Percentiles rank a stretch among this genome's conserved stretches.
phyloP scores from a whole-genome alignment of 2,329 filamentous ascomycete genomes.

The Fusarium subglutinans region DNA sequence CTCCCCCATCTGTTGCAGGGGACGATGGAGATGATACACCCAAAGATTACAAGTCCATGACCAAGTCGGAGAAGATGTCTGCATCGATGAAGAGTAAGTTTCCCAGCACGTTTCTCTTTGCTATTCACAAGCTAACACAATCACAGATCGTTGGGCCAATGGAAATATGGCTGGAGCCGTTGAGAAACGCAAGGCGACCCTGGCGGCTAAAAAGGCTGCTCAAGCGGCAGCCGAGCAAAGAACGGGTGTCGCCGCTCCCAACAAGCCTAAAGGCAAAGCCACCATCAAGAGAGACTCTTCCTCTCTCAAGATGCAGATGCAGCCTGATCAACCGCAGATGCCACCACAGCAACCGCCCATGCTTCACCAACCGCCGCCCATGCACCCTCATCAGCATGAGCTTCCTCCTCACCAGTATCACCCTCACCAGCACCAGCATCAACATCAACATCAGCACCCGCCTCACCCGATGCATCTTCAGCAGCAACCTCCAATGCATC shows the following conservation, averaged over 20 bases:
- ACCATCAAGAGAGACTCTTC: constrained; percentile 47
- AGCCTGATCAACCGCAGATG: constrained; percentile 27
- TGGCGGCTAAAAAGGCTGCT: constrained; percentile 66
- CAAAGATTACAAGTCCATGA: constrained; percentile 70
- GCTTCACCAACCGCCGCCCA: constrained; percentile 28
- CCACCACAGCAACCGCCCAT: constrained; percentile 27
- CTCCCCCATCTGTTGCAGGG: constrained; percentile 13
- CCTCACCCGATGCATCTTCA: constrained; percentile 26
- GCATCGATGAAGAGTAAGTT: constrained; percentile 69
- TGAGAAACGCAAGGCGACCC: constrained; percentile 67
- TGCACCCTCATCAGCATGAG: constrained; percentile 26
- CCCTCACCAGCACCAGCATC: constrained; percentile 28
- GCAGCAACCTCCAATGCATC: constrained; percentile 17
- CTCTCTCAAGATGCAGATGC: constrained; percentile 38
- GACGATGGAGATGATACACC: constrained; percentile 52
- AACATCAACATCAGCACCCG: constrained; percentile 28
- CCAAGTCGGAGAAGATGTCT: constrained; percentile 74
- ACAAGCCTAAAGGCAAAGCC: constrained; percentile 51
- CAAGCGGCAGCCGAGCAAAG: constrained; percentile 53
- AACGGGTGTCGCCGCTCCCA: constrained; percentile 50
- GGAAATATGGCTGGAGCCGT: constrained; percentile 70
- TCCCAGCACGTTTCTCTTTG: background rate
- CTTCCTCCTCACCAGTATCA: constrained; percentile 24
- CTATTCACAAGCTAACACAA: constrained; percentile 39
- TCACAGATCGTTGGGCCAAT: constrained; percentile 65